A percentile compares a stretch with the other conserved stretches of the same genome.
Conservation (phyloP, 1,139 yeast species). For the Blastobotrys aristatus region DNA sequence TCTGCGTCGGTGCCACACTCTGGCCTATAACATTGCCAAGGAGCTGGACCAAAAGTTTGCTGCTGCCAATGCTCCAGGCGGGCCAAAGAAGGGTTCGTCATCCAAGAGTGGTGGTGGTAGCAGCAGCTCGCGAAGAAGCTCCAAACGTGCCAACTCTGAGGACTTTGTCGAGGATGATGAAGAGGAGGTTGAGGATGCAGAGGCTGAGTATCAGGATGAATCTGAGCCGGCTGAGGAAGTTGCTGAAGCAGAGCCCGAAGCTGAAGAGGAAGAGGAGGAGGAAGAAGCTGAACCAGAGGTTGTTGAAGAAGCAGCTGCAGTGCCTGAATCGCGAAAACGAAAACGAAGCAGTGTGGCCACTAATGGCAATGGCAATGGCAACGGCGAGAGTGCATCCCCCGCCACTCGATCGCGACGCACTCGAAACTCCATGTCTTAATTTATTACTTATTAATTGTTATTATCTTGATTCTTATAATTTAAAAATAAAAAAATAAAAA, state of each 20-base stretch:
- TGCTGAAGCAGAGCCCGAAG: constrained; percentile 7
- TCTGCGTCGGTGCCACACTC: constrained; percentile 74
- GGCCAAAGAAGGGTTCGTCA: neutral
- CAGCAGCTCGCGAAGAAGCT: neutral
- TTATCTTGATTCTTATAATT: neutral
- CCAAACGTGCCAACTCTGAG: constrained; percentile 6
- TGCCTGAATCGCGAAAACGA: neutral
- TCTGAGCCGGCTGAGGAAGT: constrained; percentile 7
- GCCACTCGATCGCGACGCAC: constrained; percentile 1
- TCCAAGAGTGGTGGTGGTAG: neutral
- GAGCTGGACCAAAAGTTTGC: constrained; percentile 50
- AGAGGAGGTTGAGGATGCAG: constrained; percentile 15
- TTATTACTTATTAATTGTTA: constrained; percentile 2
- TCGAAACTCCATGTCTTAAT: constrained; percentile 1
- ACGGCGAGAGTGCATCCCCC: constrained; percentile 3
- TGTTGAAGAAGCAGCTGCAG: constrained; percentile 1
- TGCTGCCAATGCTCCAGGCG: constrained; percentile 1
- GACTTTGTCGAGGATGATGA: constrained; percentile 3
- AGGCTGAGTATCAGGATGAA: constrained; percentile 1
- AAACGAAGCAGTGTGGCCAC: constrained; percentile 5
- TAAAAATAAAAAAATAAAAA: neutral
- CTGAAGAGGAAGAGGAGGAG: constrained; percentile 7
- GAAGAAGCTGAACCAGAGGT: constrained; percentile 10
- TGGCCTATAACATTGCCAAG: constrained; percentile 69
- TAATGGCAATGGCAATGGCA: constrained; percentile 8